These are phyloP conservation scores for Pugionium dolabratum DNA, from an alignment of 345 rosid species.

Conservation along the genomic window DNA sequence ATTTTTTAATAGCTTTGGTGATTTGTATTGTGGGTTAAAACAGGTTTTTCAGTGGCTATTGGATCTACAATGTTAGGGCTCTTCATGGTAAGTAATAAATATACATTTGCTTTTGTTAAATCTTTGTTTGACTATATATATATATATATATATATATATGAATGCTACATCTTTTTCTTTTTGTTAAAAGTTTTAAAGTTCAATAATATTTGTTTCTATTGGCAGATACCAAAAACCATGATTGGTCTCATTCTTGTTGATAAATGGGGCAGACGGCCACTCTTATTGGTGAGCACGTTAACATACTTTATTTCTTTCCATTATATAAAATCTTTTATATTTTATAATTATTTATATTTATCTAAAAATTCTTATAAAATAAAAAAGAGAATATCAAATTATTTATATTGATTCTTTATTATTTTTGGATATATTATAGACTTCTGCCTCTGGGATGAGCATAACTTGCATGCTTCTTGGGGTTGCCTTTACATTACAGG, in stretches of 20 bases:
- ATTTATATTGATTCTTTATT: too few species aligned
- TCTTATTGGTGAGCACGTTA: slow-evolving; percentile 42
- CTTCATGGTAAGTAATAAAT: slow-evolving; percentile 36
- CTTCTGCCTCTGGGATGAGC: neutral
- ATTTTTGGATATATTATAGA: neutral
- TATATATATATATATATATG: too few species aligned
- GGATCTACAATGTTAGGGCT: slow-evolving; percentile 44
- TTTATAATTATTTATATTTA: too few species aligned
- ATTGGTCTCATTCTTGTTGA: slow-evolving; percentile 44
- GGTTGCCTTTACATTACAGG: slow-evolving; percentile 14
- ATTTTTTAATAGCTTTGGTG: neutral
- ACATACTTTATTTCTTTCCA: too few species aligned
- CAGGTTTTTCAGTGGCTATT: slow-evolving; percentile 41
- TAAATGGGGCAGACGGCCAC: slow-evolving; percentile 54
- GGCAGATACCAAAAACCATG: slow-evolving; percentile 40
- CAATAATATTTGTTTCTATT: neutral
- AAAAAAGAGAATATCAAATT: too few species aligned
- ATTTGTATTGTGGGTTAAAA: neutral
- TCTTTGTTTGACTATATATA: neutral
- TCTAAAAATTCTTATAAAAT: too few species aligned
- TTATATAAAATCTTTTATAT: too few species aligned
- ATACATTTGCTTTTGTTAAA: neutral
- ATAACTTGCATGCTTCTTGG: slow-evolving; percentile 9
- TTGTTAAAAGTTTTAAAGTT: too few species aligned
- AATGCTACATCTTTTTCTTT: too few species aligned